Percentiles rank a stretch among this genome's conserved stretches.
phyloP scores from a whole-genome alignment of 2,329 filamentous ascomycete species.

The Metarhizium humberi region DNA sequence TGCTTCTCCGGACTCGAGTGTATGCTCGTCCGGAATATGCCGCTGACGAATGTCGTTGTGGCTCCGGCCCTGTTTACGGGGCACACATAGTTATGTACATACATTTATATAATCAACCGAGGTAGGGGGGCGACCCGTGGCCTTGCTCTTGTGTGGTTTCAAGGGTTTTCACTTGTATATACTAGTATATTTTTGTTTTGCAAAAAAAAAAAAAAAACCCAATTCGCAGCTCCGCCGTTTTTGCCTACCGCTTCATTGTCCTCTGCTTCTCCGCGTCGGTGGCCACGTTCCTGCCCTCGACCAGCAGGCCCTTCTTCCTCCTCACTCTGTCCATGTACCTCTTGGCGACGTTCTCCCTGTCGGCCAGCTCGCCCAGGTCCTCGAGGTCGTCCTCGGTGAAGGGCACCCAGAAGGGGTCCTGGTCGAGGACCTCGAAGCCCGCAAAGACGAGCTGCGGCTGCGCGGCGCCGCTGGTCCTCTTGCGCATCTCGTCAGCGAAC shows the following conservation, averaged over 20 bases:
- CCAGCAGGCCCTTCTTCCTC: slow-evolving; percentile 76
- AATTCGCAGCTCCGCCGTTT: no score
- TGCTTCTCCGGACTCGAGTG: no score
- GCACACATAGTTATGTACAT: no score
- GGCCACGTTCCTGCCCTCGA: slow-evolving; percentile 67
- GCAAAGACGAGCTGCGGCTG: slow-evolving; percentile 89
- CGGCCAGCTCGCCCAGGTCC: slow-evolving; percentile 87
- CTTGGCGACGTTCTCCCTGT: slow-evolving; percentile 93
- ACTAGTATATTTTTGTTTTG: no score
- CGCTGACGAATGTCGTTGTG: no score
- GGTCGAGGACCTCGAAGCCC: slow-evolving; percentile 85
- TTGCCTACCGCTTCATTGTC: slow-evolving; percentile 49
- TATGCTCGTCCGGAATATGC: no score
- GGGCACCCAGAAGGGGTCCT: slow-evolving; percentile 97
- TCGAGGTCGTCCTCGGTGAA: slow-evolving; percentile 89
- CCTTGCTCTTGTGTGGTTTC: no score
- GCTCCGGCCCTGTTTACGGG: no score
- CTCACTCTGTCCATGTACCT: slow-evolving; percentile 88
- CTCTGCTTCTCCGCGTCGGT: slow-evolving; percentile 89
- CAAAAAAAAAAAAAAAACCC: no score
- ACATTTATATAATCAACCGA: no score
- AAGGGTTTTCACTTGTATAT: no score
- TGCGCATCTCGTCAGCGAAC: slow-evolving; percentile 93
- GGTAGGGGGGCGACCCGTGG: no score
- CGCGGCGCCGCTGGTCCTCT: slow-evolving; percentile 82